Evolutionary conservation across 2,329 filamentous ascomycete genomes (phyloP).

Genomic region (Venturia aucupariae): DNA sequence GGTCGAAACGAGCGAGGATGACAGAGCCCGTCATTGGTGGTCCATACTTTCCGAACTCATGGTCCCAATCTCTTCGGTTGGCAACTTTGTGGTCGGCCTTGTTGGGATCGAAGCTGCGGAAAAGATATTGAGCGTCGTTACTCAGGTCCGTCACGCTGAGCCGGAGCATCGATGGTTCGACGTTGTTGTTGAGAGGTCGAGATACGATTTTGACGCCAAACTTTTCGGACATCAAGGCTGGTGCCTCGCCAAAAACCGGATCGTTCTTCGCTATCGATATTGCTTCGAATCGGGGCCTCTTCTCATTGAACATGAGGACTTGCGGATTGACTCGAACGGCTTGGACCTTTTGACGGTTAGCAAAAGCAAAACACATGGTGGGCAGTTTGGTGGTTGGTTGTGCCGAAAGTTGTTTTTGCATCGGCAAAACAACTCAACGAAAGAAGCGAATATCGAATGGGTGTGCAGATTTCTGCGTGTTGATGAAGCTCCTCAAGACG

Average conservation of each 20-base stretch:
- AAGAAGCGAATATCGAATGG: neutral
- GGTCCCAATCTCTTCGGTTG: conserved; percentile 8
- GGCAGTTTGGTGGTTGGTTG: neutral
- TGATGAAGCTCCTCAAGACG: neutral
- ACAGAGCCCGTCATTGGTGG: conserved; percentile 3
- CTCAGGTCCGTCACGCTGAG: neutral
- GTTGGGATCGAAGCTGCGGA: conserved; percentile 6
- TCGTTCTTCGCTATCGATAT: conserved; percentile 1
- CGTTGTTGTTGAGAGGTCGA: neutral
- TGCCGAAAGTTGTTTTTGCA: neutral
- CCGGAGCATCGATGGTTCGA: neutral
- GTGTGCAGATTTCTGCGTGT: neutral
- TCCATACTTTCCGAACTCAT: conserved; percentile 7
- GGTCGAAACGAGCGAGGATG: conserved; percentile 5
- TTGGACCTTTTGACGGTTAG: neutral
- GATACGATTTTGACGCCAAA: conserved; percentile 4
- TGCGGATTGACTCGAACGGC: conserved; percentile 7
- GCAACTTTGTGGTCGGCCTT: neutral
- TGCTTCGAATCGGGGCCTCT: conserved; percentile 6
- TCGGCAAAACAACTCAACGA: neutral
- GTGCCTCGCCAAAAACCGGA: neutral
- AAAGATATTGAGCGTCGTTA: conserved; percentile 4
- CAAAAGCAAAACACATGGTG: neutral
- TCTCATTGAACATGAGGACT: neutral
- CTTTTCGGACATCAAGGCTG: neutral